Percentiles rank a stretch among this genome's conserved stretches.
These are phyloP conservation scores for Allium fistulosum DNA, from an alignment of 106 monocot species.

Conservation along the genomic window DNA sequence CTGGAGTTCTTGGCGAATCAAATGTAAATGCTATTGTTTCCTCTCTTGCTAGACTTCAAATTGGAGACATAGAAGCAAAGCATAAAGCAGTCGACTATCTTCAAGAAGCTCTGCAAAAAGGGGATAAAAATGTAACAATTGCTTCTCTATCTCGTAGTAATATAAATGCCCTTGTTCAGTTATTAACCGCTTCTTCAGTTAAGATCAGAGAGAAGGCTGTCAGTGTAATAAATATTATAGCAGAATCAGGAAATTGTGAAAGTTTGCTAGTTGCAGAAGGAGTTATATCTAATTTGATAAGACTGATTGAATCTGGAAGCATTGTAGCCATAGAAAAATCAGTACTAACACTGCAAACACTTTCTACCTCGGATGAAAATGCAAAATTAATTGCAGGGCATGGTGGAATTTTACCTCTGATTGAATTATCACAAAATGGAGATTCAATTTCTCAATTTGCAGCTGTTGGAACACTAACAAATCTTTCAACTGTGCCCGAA, in stretches of 20 bases:
- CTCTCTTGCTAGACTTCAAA: constrained; percentile 26
- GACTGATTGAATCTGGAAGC: constrained; percentile 30
- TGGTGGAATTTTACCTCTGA: constrained; percentile 18
- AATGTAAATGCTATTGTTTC: neutral
- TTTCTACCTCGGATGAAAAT: constrained; percentile 17
- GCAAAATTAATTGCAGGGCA: constrained; percentile 16
- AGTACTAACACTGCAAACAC: constrained; percentile 21
- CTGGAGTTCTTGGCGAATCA: constrained; percentile 22
- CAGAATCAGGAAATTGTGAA: constrained; percentile 19
- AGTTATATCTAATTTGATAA: constrained; percentile 14
- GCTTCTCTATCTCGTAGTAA: constrained; percentile 20
- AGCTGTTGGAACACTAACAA: constrained; percentile 20
- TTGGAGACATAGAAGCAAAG: constrained; percentile 20
- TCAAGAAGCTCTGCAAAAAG: constrained; percentile 7
- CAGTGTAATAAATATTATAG: constrained; percentile 6
- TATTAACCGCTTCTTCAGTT: constrained; percentile 14
- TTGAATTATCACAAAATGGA: constrained; percentile 16
- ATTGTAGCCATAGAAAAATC: constrained; percentile 18
- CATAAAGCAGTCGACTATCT: constrained; percentile 15
- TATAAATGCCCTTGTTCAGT: constrained; percentile 19
- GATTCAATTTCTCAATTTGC: constrained; percentile 25
- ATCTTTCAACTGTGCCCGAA: constrained; percentile 27
- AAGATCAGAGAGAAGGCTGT: constrained; percentile 29
- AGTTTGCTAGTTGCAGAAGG: constrained; percentile 16
- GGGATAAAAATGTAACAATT: constrained; percentile 1